Evolutionary conservation across 2,329 filamentous ascomycete genomes (phyloP), one percentile per base, ranked within the genome.

Genomic region (Ceratocystiopsis sp.): DNA sequence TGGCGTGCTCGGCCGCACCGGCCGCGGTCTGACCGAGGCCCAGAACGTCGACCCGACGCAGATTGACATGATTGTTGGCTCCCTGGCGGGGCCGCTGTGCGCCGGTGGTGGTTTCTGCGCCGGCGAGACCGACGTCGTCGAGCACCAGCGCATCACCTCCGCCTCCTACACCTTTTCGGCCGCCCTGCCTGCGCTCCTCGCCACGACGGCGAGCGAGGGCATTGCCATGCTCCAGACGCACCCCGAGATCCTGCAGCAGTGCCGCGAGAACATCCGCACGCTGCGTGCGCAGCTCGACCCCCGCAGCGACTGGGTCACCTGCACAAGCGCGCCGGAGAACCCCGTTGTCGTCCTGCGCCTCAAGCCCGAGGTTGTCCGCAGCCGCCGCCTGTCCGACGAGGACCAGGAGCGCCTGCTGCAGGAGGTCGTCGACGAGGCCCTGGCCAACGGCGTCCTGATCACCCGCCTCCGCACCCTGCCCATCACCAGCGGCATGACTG

Each of bases 41-140:
- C 91, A 96, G 57, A 94, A 96, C 53, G 89, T 98, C 16, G 91
- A 96, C 58, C 78, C 89, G 0, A 76, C 80, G 11, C 83, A 93
- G 57, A 79, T 98, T 41, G 91, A 98, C 64, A 95, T 98, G 86
- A 89, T 98, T 51, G 75, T 96, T 42, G 91, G 93, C 37, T 93
- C 85, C 34, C 75, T 98, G 38, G 79, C 89, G 13, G 89, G 91
- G 2, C 82, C 87, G 15, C 70, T 98, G 35, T 91, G 89, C 56
- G 86, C 84, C 11, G 89, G 87, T 44, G 91, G 93, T 52, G 91
- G 91, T 15, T 98, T 98, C 67, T 98, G 91, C 58, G 87, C 89
- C 15, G 89, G 87, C 16, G 80, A 80, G 35, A 79, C 80, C 50
- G 91, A 95, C 57, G 87, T 96, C 16, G 84, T 96, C 16, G 84